Conservation (phyloP, 2,329 filamentous ascomycete species). For the Nothopassalora personata region DNA sequence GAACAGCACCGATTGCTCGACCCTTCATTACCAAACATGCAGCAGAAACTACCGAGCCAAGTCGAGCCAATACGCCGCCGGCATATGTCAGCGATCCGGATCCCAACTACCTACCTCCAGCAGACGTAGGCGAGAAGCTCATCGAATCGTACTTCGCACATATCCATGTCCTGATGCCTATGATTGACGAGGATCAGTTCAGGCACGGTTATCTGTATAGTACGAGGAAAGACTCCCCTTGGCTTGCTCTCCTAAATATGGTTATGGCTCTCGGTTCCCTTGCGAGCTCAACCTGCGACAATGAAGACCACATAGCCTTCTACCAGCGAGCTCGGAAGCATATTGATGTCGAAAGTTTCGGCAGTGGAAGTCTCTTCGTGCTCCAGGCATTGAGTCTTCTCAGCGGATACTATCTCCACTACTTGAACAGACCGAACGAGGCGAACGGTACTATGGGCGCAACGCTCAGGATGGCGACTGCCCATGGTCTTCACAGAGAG, state of each 20-base stretch:
- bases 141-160: constrained; percentile 32
- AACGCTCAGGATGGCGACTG: constrained; percentile 30
- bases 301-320: constrained; percentile 27
- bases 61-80: constrained; percentile 24
- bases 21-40: constrained; percentile 24
- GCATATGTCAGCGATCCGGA: constrained; percentile 18
- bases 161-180: constrained; percentile 31
- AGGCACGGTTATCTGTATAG: constrained; percentile 29
- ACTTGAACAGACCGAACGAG: constrained; percentile 31
- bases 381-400: constrained; percentile 30
- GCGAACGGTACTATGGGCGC: constrained; percentile 32
- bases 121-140: constrained; percentile 26
- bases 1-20: constrained; percentile 26
- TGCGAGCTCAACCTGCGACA: constrained; percentile 25
- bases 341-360: constrained; percentile 28
- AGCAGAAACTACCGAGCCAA: constrained; percentile 26
- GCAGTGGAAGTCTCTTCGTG: constrained; percentile 28
- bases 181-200: constrained; percentile 32
- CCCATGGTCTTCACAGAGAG: constrained; percentile 30
- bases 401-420: constrained; percentile 32
- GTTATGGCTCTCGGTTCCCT: constrained; percentile 30
- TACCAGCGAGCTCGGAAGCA: constrained; percentile 30
- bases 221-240: constrained; percentile 27
- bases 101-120: constrained; percentile 22
- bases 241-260: constrained; percentile 31